Percentiles rank a stretch among this genome's conserved stretches.
phyloP scores from a whole-genome alignment of 208 protist species.

The Tritrichomonas musculus region DNA sequence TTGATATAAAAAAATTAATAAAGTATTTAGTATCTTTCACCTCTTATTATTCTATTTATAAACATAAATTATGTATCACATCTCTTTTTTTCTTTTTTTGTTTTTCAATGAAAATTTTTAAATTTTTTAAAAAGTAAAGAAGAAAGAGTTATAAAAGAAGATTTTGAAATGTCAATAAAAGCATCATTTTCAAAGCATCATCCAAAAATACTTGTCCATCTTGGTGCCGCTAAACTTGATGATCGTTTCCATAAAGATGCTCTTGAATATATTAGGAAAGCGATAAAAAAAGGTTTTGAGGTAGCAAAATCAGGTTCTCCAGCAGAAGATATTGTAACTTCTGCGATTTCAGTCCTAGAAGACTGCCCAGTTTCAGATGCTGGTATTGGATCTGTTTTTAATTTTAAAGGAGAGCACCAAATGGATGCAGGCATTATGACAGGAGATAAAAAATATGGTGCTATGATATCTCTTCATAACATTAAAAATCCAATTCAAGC shows the following conservation, averaged over 20 bases:
- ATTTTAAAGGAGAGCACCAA: neutral
- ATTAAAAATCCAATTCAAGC: neutral
- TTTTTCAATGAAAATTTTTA: no score
- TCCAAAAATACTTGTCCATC: neutral
- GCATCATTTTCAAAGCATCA: no score
- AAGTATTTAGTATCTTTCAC: no score
- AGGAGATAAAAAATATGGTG: constrained; percentile 21
- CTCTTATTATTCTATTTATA: no score
- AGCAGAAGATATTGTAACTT: constrained; percentile 8
- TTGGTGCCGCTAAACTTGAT: neutral
- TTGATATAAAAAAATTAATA: no score
- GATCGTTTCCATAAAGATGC: neutral
- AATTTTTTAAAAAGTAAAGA: no score
- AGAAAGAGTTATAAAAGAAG: no score
- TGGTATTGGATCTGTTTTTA: neutral
- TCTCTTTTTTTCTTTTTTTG: no score
- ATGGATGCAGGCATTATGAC: constrained; percentile 34
- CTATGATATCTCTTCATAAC: neutral
- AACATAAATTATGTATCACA: no score
- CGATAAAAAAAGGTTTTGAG: neutral
- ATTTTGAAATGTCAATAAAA: no score
- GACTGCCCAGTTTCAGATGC: constrained; percentile 30
- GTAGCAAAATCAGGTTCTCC: neutral
- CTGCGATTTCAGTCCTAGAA: neutral
- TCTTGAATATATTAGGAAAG: neutral